Evolutionary conservation across 768 basidiomycete species (phyloP).

Genomic region (Sistotremastrum suecicum): DNA sequence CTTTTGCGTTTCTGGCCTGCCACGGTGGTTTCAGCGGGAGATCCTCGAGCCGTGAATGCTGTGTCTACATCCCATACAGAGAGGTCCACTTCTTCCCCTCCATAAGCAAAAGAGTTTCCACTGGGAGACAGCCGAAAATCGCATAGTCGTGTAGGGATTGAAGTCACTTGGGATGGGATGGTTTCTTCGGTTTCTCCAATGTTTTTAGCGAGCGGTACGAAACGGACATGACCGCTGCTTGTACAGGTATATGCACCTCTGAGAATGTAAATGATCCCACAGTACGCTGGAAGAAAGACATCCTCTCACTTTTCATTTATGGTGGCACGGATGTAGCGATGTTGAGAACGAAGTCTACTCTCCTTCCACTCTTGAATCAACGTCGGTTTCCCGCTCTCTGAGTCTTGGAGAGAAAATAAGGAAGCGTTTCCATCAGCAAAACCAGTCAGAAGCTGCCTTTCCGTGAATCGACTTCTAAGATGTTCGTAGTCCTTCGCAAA

Average conservation of each 20-base stretch:
- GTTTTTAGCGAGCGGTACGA: constrained; percentile 19
- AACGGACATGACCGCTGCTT: constrained; percentile 57
- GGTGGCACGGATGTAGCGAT: constrained; percentile 50
- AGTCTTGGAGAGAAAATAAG: constrained; percentile 26
- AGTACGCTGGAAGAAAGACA: constrained; percentile 2
- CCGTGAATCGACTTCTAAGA: constrained; percentile 19
- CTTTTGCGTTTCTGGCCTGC: constrained; percentile 45
- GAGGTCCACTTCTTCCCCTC: constrained; percentile 75
- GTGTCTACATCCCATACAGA: constrained; percentile 52
- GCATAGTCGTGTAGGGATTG: constrained; percentile 53
- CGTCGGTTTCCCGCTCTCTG: constrained; percentile 23
- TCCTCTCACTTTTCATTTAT: constrained; percentile 31
- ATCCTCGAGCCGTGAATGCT: constrained; percentile 2
- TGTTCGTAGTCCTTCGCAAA: too few relatives aligned
- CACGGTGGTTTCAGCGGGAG: neutral
- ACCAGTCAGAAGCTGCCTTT: constrained; percentile 46
- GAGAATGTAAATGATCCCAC: constrained; percentile 1
- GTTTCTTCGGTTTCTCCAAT: constrained; percentile 10
- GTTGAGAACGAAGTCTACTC: constrained; percentile 33
- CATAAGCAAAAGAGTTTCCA: constrained; percentile 54
- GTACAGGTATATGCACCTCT: constrained; percentile 55
- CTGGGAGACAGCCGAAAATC: constrained; percentile 49
- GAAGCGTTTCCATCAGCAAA: constrained; percentile 44
- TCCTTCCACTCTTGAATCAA: constrained; percentile 47
- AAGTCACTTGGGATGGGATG: constrained; percentile 18